A percentile compares a stretch with the other conserved stretches of the same genome.
Conservation (phyloP, 1,284 basidiomycete species). For the Porodaedalea pini region DNA sequence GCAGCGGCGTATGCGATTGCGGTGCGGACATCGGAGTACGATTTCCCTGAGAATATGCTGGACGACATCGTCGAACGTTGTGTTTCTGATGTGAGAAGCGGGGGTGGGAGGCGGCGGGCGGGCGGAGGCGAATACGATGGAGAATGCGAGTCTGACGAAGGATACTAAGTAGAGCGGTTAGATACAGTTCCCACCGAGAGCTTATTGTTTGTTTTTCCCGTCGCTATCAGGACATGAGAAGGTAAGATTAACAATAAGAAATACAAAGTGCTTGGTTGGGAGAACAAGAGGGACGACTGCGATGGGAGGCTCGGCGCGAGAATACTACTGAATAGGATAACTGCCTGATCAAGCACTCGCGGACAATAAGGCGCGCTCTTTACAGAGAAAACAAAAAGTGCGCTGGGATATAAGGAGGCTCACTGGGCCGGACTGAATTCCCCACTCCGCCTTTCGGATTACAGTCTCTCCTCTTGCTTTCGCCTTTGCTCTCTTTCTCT, state of each 20-base stretch:
- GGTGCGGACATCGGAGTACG: constrained; percentile 68
- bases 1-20: constrained; percentile 68
- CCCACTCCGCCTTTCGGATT: constrained; percentile 13
- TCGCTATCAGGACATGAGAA: background rate
- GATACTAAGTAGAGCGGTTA: background rate
- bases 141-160: background rate
- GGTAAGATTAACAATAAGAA: background rate
- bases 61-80: constrained; percentile 59
- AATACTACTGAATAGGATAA: background rate
- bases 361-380: constrained; percentile 4
- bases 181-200: background rate
- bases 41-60: constrained; percentile 59
- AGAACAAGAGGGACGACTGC: background rate
- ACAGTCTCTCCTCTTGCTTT: constrained; percentile 11
- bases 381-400: background rate
- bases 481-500: constrained; percentile 15
- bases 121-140: background rate
- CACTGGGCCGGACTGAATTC: constrained; percentile 23
- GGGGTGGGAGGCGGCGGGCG: background rate
- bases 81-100: constrained; percentile 13
- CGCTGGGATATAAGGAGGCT: background rate
- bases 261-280: background rate
- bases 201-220: background rate
- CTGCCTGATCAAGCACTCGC: background rate
- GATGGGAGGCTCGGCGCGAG: background rate